A percentile compares a stretch with the other conserved stretches of the same genome.
Evolutionary conservation across 768 basidiomycete genomes (phyloP).

Genomic region (Auricularia auricula-judae): DNA sequence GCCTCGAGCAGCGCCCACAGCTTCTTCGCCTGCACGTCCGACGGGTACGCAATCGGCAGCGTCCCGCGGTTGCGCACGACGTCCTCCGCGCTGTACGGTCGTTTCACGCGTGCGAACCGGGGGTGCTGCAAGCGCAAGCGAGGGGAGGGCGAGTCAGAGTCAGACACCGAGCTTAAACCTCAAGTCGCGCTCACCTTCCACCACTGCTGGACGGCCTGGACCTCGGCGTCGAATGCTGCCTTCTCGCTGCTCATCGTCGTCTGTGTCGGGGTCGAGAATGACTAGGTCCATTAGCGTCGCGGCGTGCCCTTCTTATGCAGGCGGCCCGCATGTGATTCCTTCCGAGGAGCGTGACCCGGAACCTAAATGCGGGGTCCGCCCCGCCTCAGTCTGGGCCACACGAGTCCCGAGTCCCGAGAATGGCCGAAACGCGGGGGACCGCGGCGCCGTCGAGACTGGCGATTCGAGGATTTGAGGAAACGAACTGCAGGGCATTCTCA

Average conservation of each 20-base stretch:
- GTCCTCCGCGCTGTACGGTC: conserved; percentile 87
- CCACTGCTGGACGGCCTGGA: conserved; percentile 79
- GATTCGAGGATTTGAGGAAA: no score
- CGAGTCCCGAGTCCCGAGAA: no score
- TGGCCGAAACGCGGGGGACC: no score
- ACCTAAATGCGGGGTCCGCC: no score
- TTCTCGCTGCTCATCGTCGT: conserved; percentile 16
- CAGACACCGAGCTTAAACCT: background rate
- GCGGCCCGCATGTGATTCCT: no score
- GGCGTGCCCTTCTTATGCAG: no score
- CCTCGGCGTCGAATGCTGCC: conserved; percentile 66
- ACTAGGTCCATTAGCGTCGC: no score
- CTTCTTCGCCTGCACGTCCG: conserved; percentile 77
- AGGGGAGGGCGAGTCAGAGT: background rate
- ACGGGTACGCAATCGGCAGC: conserved; percentile 75
- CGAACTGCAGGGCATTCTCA: no score
- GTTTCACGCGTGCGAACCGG: conserved; percentile 76
- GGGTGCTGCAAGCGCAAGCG: conserved; percentile 43
- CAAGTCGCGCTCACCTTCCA: conserved; percentile 56
- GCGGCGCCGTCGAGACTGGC: no score
- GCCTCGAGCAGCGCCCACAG: conserved; percentile 63
- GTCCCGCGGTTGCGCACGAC: conserved; percentile 93
- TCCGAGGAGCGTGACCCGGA: no score
- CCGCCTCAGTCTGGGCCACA: no score
- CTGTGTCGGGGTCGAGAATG: no score